Evolutionary conservation across 1,284 basidiomycete genomes (phyloP).

Genomic region (Ceratobasidium sp.): DNA sequence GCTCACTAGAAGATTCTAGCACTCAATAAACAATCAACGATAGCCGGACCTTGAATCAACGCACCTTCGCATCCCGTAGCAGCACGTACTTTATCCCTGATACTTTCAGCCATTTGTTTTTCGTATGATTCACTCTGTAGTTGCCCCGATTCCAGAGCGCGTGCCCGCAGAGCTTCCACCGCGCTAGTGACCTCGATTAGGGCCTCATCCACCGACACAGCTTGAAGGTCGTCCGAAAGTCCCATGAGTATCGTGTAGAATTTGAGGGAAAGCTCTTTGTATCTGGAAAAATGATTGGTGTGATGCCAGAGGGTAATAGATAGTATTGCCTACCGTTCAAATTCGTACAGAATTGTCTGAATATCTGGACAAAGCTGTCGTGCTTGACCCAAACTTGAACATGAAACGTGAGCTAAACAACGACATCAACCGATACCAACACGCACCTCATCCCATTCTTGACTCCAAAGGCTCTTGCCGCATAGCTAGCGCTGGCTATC

Average conservation of each 20-base stretch:
- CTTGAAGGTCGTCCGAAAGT: constrained; percentile 91
- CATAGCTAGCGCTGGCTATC: constrained; percentile 95
- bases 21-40: constrained; percentile 9
- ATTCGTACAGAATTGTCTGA: constrained; percentile 91
- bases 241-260: constrained; percentile 94
- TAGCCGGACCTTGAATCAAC: constrained; percentile 46
- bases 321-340: constrained; percentile 68
- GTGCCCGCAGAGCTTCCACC: constrained; percentile 53
- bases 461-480: constrained; percentile 88
- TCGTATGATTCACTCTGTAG: constrained; percentile 60
- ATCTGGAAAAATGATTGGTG: constrained; percentile 62
- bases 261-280: constrained; percentile 82
- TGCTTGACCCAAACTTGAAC: constrained; percentile 81
- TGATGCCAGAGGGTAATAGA: not conserved
- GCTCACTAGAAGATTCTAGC: constrained; percentile 67
- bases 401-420: not conserved
- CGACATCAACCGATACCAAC: not conserved
- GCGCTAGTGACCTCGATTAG: constrained; percentile 86
- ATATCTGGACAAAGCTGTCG: constrained; percentile 79
- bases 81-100: constrained; percentile 79
- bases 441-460: constrained; percentile 92
- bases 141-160: constrained; percentile 46
- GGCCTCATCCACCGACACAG: constrained; percentile 96
- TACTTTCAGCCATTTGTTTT: constrained; percentile 81
- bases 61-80: constrained; percentile 87